Conservation (phyloP, 108 stramenopile species). For the Nitzschia putrida region DNA sequence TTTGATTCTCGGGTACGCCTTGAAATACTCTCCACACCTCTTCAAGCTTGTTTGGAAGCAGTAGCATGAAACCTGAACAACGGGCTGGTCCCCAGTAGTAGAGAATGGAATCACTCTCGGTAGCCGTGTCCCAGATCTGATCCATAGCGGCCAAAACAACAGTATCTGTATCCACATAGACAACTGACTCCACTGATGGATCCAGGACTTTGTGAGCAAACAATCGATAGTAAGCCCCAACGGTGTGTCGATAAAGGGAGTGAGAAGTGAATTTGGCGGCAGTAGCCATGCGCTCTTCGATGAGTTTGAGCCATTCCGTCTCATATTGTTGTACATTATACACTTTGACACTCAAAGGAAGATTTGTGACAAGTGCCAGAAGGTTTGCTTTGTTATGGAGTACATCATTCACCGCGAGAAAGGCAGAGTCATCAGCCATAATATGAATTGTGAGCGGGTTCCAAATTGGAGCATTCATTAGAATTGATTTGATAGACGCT, state of each 20-base stretch:
- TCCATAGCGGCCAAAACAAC: constrained; percentile 28
- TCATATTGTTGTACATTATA: constrained; percentile 20
- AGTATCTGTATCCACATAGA: constrained; percentile 32
- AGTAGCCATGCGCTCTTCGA: neutral
- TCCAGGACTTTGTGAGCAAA: constrained; percentile 14
- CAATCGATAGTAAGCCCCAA: constrained; percentile 27
- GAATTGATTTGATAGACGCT: constrained; percentile 30
- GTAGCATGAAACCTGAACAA: constrained; percentile 24
- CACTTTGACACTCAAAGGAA: constrained; percentile 12
- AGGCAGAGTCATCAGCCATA: constrained; percentile 27
- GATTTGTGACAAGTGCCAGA: neutral
- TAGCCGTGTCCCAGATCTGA: neutral
- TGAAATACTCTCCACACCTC: neutral
- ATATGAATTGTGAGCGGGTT: constrained; percentile 16
- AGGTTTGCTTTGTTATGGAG: neutral
- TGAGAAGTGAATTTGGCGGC: neutral
- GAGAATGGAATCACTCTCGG: neutral
- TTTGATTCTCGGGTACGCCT: constrained; percentile 4
- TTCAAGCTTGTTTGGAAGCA: constrained; percentile 2
- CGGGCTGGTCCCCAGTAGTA: constrained; percentile 19
- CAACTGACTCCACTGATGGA: constrained; percentile 4
- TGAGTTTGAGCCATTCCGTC: neutral
- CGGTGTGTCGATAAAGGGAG: constrained; percentile 5
- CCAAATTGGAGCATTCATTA: constrained; percentile 29
- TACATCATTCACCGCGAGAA: neutral